Percentiles rank a stretch among this genome's conserved stretches.
Conservation (phyloP, 164 flowering plant species). For the Brasenia schreberi region DNA sequence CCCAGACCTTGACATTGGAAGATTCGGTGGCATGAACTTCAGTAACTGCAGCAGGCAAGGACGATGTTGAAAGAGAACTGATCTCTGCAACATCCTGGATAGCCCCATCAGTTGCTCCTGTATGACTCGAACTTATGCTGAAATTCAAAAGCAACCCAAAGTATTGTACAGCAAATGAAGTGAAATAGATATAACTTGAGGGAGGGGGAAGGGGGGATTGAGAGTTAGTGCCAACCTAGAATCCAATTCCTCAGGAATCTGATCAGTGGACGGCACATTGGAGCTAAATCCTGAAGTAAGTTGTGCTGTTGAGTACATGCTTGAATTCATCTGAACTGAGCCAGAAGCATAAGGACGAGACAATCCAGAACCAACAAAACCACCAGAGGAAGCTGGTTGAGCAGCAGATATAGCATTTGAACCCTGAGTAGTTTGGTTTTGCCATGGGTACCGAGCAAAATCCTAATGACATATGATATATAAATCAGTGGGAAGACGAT, state of each 20-base stretch:
- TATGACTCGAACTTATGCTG: slow-evolving; percentile 40
- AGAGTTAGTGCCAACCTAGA: slow-evolving; percentile 20
- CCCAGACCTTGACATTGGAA: slow-evolving; percentile 34
- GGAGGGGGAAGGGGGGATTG: too few species aligned
- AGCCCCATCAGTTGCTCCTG: slow-evolving; percentile 33
- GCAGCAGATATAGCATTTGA: slow-evolving; percentile 40
- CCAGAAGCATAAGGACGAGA: slow-evolving; percentile 34
- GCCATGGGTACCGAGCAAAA: slow-evolving; percentile 89
- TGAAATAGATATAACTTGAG: too few species aligned
- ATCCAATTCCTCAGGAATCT: slow-evolving; percentile 50
- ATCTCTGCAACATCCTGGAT: slow-evolving; percentile 29
- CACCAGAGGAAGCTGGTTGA: slow-evolving; percentile 29
- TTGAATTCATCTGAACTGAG: slow-evolving; percentile 38
- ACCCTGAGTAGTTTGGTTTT: slow-evolving; percentile 66
- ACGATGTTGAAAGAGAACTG: slow-evolving; percentile 23
- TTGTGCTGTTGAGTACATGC: slow-evolving; percentile 35
- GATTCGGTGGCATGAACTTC: slow-evolving; percentile 40
- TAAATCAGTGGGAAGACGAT: neutral
- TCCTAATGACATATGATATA: slow-evolving; percentile 33
- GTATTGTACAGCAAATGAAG: too few species aligned
- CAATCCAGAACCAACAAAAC: slow-evolving; percentile 25
- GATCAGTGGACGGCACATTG: slow-evolving; percentile 42
- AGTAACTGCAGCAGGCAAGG: slow-evolving; percentile 30
- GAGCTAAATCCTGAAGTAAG: slow-evolving; percentile 34
- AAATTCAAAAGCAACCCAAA: too few species aligned